Percentiles rank a stretch among this genome's conserved stretches.
Conservation (phyloP, 495 filamentous ascomycete species). For the Aspergillus biplanus region DNA sequence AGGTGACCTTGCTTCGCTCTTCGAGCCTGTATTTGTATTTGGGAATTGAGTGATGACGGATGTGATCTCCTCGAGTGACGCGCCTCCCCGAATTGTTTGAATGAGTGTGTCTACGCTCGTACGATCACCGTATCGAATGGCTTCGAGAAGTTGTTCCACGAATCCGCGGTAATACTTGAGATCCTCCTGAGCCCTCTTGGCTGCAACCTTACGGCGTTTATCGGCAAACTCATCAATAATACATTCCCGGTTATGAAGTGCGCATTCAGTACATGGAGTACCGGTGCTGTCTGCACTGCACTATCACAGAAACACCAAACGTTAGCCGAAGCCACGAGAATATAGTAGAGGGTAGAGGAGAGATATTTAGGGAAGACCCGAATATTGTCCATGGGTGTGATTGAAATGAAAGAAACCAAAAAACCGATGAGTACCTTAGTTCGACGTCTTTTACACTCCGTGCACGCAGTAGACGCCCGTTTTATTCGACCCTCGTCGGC, state of each 20-base stretch:
- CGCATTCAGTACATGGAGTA: slow-evolving; percentile 41
- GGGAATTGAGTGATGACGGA: slow-evolving; percentile 9
- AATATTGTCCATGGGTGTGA: background rate
- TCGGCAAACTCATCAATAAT: slow-evolving; percentile 43
- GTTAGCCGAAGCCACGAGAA: background rate
- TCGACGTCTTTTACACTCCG: slow-evolving; percentile 45
- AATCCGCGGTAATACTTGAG: slow-evolving; percentile 34
- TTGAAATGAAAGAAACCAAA: background rate
- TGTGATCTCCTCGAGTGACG: slow-evolving; percentile 28
- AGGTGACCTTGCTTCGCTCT: background rate
- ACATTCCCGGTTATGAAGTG: slow-evolving; percentile 40
- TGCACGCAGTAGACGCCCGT: slow-evolving; percentile 46
- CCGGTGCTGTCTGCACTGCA: slow-evolving; percentile 36
- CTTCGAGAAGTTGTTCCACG: slow-evolving; percentile 33
- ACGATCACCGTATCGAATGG: slow-evolving; percentile 32
- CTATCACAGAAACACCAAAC: slow-evolving; percentile 7
- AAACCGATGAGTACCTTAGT: slow-evolving; percentile 39
- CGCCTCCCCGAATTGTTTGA: slow-evolving; percentile 31
- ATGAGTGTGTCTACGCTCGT: slow-evolving; percentile 30
- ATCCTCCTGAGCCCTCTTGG: slow-evolving; percentile 36
- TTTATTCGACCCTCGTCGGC: slow-evolving; percentile 43
- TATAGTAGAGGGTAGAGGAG: background rate
- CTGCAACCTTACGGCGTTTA: slow-evolving; percentile 46
- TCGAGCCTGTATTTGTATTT: background rate
- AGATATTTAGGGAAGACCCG: background rate